Evolutionary conservation across 108 stramenopile genomes (phyloP).

Genomic region (Parietichytrium sp.): DNA sequence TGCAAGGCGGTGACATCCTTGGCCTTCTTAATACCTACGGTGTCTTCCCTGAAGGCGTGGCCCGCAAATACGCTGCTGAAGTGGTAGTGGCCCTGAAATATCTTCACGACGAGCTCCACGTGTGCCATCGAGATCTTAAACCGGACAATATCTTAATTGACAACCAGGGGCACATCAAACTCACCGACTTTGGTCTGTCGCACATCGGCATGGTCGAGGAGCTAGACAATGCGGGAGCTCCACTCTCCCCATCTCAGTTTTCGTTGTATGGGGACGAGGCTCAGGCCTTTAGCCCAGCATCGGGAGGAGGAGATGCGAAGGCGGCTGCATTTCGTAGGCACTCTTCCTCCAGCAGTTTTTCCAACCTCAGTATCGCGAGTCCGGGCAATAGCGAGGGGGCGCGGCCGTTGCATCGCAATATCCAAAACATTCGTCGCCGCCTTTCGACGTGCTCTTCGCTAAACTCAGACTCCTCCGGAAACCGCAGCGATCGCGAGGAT

Average conservation of each 20-base stretch:
- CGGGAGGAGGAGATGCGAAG: no score
- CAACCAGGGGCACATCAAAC: constrained; percentile 46
- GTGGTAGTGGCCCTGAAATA: constrained; percentile 52
- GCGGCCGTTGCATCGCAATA: no score
- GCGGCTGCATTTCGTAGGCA: no score
- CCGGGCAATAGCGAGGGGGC: no score
- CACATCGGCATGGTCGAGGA: constrained; percentile 54
- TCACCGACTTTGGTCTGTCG: constrained; percentile 60
- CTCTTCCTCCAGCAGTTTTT: no score
- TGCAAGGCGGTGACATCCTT: constrained; percentile 99
- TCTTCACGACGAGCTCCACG: constrained; percentile 48
- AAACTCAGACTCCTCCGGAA: no score
- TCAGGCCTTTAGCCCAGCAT: no score
- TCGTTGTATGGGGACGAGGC: no score
- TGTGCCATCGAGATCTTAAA: constrained; percentile 56
- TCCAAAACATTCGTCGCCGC: no score
- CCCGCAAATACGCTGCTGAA: constrained; percentile 48
- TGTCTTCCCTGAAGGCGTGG: constrained; percentile 47
- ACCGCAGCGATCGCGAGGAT: no score
- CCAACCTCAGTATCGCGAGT: no score
- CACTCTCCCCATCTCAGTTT: neutral
- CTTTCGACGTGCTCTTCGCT: no score
- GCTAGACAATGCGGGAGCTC: neutral
- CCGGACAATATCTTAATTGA: constrained; percentile 56
- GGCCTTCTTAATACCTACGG: constrained; percentile 75